Evolutionary conservation across 176 grass and related monocot genomes (phyloP), one percentile per base, ranked within the genome.

Genomic region (Miscanthus lutarioriparius): DNA sequence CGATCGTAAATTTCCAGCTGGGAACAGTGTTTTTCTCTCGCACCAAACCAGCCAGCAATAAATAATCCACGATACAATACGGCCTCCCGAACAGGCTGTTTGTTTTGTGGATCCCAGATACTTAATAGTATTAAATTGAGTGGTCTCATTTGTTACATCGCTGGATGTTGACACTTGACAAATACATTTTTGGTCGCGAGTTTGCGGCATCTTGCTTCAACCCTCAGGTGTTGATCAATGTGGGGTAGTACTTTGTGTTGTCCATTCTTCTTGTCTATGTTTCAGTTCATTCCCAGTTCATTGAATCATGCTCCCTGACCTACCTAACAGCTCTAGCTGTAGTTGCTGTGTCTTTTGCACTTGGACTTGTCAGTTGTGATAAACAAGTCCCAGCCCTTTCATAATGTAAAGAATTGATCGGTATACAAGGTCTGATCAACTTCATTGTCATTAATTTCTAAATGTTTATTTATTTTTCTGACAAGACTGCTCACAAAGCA

Each of bases 151-250:
- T 69, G 0, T 70, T 75, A n/a, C 48, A 72, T 45, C 62, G 72
- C 74, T 75, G 70, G 86, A 61, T 77, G 43, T 28, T 7, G 70
- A 85, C 82, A 89, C 43, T 28, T 7, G 70, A 85, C 82, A 89
- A 75, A 22, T 69, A 17, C 82, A 11, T 76, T 87, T 91, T 91
- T 80, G 89, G 80, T 70, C n/a, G 49, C 85, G 74, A 68, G 49
- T 75, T 70, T 65, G 47, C 59, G 19, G 36, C 79, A 3, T 90
- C 79, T 76, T 43, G 85, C 76, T 74, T 87, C 4, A 76, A 44
- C 22, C 75, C 70, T 65, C 12, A 84, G 70, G 70, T 70, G 22
- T 74, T 43, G 44, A 87, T 91, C 75, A 41, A n/a, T 25, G 76
- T 91, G 81, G 89, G 81, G 81, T 16, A 22, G 1, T 28, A 4